These are phyloP conservation scores for Sclerotinia nivalis DNA, from an alignment of 2,329 filamentous ascomycete species.

Conservation along the genomic window DNA sequence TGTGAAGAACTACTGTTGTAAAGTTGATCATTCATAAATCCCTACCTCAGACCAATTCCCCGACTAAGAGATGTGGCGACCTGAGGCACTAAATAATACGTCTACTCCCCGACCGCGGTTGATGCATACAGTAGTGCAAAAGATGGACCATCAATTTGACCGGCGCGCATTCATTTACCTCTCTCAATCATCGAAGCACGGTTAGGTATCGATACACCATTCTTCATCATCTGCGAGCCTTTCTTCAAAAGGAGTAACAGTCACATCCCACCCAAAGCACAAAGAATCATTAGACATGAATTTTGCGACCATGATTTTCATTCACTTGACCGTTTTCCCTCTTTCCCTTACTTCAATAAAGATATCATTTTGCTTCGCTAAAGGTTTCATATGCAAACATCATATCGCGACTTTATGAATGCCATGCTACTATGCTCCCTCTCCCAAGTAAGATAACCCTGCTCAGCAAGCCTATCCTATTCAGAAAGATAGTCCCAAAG, in stretches of 20 bases:
- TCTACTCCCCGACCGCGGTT: too few relatives aligned
- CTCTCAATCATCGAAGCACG: background rate
- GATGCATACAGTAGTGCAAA: too few relatives aligned
- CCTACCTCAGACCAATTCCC: too few relatives aligned
- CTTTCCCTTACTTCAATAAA: background rate
- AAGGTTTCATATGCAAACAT: constrained; percentile 6
- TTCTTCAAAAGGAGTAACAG: background rate
- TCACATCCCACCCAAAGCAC: background rate
- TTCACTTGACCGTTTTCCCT: background rate
- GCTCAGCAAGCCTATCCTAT: constrained; percentile 8
- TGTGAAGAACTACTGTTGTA: too few relatives aligned
- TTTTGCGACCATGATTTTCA: constrained; percentile 3
- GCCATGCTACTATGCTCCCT: constrained; percentile 1
- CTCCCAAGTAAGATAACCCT: background rate
- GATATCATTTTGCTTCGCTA: constrained; percentile 12
- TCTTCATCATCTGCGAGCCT: too few relatives aligned
- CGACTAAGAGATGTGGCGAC: too few relatives aligned
- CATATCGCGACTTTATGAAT: background rate
- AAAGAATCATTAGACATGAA: background rate
- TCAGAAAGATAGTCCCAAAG: background rate
- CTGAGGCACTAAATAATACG: too few relatives aligned
- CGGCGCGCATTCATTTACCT: background rate
- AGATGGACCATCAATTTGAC: too few relatives aligned
- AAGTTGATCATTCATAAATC: too few relatives aligned
- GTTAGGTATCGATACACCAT: background rate